phyloP scores from a whole-genome alignment of 1,284 basidiomycete species.

The Vanrija pseudolonga region DNA sequence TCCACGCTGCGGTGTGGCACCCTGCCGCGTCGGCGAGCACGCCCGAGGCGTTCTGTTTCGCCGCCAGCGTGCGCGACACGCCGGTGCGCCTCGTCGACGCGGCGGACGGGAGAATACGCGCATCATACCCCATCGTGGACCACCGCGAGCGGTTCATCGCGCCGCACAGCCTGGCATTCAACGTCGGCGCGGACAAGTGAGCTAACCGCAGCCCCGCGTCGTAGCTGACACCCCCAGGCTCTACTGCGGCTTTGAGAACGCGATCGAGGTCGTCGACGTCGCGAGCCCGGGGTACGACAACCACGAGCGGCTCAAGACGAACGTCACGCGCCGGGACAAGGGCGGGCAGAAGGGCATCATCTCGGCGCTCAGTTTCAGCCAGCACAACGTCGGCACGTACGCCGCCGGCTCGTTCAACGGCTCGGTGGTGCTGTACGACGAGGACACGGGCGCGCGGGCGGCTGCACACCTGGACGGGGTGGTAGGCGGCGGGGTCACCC shows the following conservation, averaged over 20 bases:
- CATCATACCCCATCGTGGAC: conserved; percentile 84
- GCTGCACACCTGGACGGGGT: conserved; percentile 63
- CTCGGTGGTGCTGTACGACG: conserved; percentile 72
- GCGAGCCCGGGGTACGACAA: conserved; percentile 43
- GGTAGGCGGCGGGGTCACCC: conserved; percentile 61
- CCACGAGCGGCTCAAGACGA: conserved; percentile 64
- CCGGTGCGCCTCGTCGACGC: conserved; percentile 79
- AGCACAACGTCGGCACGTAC: conserved; percentile 63
- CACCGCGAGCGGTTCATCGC: conserved; percentile 83
- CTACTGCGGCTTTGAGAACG: conserved; percentile 84
- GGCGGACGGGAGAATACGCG: conserved; percentile 70
- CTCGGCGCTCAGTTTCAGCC: conserved; percentile 72
- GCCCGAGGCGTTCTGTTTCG: conserved; percentile 70
- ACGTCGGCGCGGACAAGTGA: conserved; percentile 63
- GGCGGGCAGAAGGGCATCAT: conserved; percentile 85
- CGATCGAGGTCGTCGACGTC: conserved; percentile 84
- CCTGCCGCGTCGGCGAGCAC: conserved; percentile 62
- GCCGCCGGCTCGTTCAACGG: conserved; percentile 62
- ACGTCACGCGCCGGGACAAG: conserved; percentile 69
- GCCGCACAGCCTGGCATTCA: conserved; percentile 77
- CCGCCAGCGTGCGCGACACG: conserved; percentile 71
- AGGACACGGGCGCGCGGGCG: conserved; percentile 57
- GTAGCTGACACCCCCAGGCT: conserved; percentile 54
- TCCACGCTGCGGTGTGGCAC: conserved; percentile 76
- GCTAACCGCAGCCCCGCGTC: conserved; percentile 15